Conservation (phyloP, 225 moss, liverwort and hornwort species). For the Physcomitrellopsis africana region DNA sequence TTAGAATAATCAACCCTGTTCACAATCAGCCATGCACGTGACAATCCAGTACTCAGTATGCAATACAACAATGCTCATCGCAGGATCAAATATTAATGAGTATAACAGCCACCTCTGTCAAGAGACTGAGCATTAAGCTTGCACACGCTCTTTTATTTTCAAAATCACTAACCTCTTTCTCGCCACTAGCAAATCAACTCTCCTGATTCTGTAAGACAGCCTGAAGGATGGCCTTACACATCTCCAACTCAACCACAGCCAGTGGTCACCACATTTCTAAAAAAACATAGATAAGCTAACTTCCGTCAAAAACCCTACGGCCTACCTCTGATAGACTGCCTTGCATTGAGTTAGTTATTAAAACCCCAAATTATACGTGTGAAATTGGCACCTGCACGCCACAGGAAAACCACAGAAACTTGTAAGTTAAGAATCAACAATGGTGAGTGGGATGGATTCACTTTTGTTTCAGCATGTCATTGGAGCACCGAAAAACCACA, state of each 20-base stretch:
- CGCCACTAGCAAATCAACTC: neutral
- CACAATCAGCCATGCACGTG: neutral
- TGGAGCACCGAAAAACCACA: neutral
- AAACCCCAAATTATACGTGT: neutral
- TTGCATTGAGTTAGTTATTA: slow-evolving; percentile 44
- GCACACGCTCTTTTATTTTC: neutral
- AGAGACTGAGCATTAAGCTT: neutral
- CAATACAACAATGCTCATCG: neutral
- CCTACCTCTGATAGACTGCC: slow-evolving; percentile 46
- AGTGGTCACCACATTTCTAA: neutral
- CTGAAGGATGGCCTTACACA: neutral
- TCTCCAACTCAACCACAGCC: neutral
- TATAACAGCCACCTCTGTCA: neutral
- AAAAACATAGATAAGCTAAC: neutral
- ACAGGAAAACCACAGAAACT: neutral
- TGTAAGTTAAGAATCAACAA: neutral
- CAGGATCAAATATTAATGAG: neutral
- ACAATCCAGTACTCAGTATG: neutral
- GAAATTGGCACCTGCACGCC: slow-evolving; percentile 19
- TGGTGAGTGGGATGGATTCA: neutral
- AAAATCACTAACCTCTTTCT: neutral
- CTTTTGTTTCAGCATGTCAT: neutral
- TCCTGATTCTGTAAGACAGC: neutral
- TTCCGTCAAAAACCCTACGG: neutral
- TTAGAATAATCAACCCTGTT: neutral